Evolutionary conservation across 257 asterid species (phyloP).

Genomic region (Capsicum rhomboideum): DNA sequence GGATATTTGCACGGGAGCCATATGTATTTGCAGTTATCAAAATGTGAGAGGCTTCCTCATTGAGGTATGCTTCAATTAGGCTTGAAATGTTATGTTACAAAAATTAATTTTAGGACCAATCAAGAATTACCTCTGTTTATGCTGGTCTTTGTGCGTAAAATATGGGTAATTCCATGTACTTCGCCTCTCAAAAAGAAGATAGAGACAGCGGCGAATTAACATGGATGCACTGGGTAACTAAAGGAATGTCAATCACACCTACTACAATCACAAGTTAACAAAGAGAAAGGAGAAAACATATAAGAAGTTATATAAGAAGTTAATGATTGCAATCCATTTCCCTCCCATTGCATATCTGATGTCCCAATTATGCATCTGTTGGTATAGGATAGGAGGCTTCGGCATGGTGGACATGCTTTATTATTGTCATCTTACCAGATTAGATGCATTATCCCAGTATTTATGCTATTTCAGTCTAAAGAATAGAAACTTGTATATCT

Average conservation of each 20-base stretch:
- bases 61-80: constrained; percentile 82
- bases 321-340: background rate
- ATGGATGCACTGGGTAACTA: background rate
- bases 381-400: background rate
- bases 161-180: background rate
- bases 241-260: background rate
- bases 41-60: constrained; percentile 79
- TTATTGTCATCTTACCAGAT: background rate
- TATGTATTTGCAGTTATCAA: constrained; percentile 46
- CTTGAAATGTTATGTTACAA: constrained; percentile 26
- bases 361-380: background rate
- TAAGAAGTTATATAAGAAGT: background rate
- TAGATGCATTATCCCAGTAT: background rate
- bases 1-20: constrained; percentile 65
- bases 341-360: background rate
- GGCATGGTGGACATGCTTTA: background rate
- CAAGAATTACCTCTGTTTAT: background rate
- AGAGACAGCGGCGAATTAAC: background rate
- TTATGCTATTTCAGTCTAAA: background rate
- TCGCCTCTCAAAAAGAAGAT: background rate
- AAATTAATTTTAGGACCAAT: constrained; percentile 6
- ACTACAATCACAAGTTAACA: background rate
- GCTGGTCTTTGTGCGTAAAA: background rate
- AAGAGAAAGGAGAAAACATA: background rate
- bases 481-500: background rate